Base-by-base conservation (phyloP, 805 yeast species). In the Candida awuae region DNA sequence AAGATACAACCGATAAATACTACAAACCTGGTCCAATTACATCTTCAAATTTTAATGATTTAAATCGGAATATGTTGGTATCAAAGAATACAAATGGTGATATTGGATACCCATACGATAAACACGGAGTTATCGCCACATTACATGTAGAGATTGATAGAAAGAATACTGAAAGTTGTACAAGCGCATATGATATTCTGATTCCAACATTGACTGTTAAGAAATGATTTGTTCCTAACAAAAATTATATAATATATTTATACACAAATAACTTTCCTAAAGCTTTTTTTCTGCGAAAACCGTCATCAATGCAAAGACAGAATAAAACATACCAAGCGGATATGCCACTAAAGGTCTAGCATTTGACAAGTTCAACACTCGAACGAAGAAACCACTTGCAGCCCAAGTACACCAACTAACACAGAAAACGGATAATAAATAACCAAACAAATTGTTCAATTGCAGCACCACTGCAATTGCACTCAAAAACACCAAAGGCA, bases 271-370 rank as follows among this genome's bases (percentile, higher is more conserved):
- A 5, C n/a, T 14, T 4, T 3, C 16, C 34, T 25, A 48, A n/a
- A 32, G 45, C 26, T 54, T 53, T 37, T 56, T 59, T 43, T 60
- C 65, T 9, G 53, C 65, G 46, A 92, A 92, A 25, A 92, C 81
- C 1, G 96, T 94, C 94, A 92, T 87, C 49, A 92, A 70, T 23
- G 97, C 95, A 69, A 92, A 92, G 3, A 90, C 88, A 41, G 88
- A 77, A 68, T 92, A 92, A 58, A 90, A 90, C 65, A 92, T 75
- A 12, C 83, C 79, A 53, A 92, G 68, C 2, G 98, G 98, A 55
- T 92, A 92, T 2, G 97, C 98, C 43, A 92, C 82, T 46, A 92
- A 72, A 5, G 83, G 80, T 53, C 98, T 77, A 46, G 90, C 95
- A 50, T 87, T 84, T 37, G 80, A 77, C 43, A 92, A 68, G 53